These are phyloP conservation scores for Komagataea norvegica DNA, from an alignment of 1,139 yeast genomes.

Conservation along the genomic window DNA sequence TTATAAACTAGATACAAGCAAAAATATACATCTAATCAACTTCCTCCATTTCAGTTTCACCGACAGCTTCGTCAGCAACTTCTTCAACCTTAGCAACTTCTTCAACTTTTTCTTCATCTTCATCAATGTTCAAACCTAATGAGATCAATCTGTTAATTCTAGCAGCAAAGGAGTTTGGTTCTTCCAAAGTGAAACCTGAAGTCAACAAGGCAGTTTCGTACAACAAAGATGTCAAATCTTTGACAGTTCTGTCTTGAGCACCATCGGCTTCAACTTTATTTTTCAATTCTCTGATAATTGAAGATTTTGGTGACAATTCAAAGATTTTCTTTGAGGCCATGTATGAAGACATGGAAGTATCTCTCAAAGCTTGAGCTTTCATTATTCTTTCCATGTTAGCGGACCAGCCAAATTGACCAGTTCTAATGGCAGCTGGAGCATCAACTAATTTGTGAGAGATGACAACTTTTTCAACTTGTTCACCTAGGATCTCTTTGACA, in stretches of 20 bases:
- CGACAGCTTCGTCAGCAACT: constrained; percentile 89
- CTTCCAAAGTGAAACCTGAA: constrained; percentile 98
- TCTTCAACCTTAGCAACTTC: constrained; percentile 58
- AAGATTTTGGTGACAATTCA: constrained; percentile 96
- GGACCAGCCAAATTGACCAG: constrained; percentile 99
- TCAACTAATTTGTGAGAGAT: constrained; percentile 96
- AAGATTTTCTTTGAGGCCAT: constrained; percentile 99
- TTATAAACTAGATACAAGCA: constrained; percentile 1
- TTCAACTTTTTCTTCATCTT: constrained; percentile 55
- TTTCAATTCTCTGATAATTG: constrained; percentile 93
- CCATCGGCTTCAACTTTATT: constrained; percentile 96
- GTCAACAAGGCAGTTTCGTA: constrained; percentile 98
- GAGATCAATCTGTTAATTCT: constrained; percentile 98
- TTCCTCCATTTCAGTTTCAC: constrained; percentile 42
- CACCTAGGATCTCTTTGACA: constrained; percentile 95
- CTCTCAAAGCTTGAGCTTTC: constrained; percentile 99
- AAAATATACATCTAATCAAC: constrained; percentile 9
- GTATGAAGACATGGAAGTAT: constrained; percentile 97
- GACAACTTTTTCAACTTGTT: constrained; percentile 98
- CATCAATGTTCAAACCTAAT: constrained; percentile 96
- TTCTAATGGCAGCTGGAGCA: constrained; percentile 99
- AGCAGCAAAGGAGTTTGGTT: constrained; percentile 94
- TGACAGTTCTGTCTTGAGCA: constrained; percentile 96
- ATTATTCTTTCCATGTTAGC: constrained; percentile 99
- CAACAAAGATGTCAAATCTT: constrained; percentile 92